Evolutionary conservation across 768 basidiomycete genomes (phyloP).

Genomic region (Sporobolomyces phaffii): DNA sequence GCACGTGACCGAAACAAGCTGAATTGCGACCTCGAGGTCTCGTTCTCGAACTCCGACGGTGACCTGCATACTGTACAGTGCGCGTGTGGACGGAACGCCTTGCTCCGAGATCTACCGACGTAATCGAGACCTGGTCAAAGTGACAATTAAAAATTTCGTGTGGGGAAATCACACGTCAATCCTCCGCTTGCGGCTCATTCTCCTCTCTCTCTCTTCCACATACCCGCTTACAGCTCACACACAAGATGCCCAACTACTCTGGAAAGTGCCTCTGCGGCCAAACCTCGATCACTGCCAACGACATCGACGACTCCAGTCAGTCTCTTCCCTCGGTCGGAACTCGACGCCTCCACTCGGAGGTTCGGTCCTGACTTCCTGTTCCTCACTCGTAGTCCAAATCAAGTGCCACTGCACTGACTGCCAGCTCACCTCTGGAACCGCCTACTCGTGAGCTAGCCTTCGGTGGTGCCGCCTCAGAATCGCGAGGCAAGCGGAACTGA

Average conservation of each 20-base stretch:
- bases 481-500: too few species aligned
- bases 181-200: background rate
- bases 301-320: background rate
- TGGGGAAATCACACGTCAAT: too few species aligned
- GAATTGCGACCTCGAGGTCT: too few species aligned
- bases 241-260: constrained; percentile 9
- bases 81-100: too few species aligned
- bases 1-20: too few species aligned
- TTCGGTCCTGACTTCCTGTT: background rate
- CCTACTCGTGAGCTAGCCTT: background rate
- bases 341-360: background rate
- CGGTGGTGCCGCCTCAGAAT: too few species aligned
- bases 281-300: background rate
- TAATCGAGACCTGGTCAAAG: too few species aligned
- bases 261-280: constrained; percentile 22
- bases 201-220: background rate
- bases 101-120: too few species aligned
- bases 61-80: too few species aligned
- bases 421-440: constrained; percentile 9
- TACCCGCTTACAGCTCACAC: background rate
- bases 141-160: too few species aligned
- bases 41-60: too few species aligned
- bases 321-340: background rate
- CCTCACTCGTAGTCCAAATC: constrained; percentile 4
- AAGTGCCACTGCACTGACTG: constrained; percentile 26